A percentile compares a stretch with the other conserved stretches of the same genome.
Conservation (phyloP, 2,329 filamentous ascomycete genomes). For the Ophiostoma ulmi region DNA sequence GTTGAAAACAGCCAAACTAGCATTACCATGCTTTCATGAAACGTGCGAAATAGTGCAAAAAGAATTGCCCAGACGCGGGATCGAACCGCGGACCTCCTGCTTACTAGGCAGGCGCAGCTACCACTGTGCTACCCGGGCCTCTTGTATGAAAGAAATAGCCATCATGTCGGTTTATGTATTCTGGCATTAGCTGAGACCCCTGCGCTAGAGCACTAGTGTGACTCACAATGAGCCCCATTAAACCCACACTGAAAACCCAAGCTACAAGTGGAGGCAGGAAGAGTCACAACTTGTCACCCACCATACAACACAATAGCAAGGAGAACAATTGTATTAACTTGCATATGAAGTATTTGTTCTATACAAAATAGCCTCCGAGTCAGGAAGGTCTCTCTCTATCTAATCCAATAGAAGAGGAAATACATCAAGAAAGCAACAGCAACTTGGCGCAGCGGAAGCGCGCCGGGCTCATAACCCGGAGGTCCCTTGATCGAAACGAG, state of each 20-base stretch:
- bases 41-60: neutral
- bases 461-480: conserved; percentile 27
- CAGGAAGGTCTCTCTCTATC: neutral
- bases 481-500: conserved; percentile 27
- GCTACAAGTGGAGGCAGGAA: conserved; percentile 15
- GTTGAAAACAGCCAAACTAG: neutral
- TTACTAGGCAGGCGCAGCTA: conserved; percentile 17
- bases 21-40: neutral
- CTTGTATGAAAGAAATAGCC: neutral
- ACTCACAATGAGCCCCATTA: neutral
- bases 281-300: conserved; percentile 19
- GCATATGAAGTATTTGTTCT: too few species aligned
- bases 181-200: neutral
- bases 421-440: conserved; percentile 19
- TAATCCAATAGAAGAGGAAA: conserved; percentile 3
- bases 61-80: conserved; percentile 15
- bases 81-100: conserved; percentile 17
- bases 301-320: conserved; percentile 19
- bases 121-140: conserved; percentile 16
- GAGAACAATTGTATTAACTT: neutral
- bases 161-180: neutral
- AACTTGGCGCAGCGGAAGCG: conserved; percentile 27
- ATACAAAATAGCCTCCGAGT: neutral
- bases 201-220: conserved; percentile 5
- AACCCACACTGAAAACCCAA: conserved; percentile 3